These are phyloP conservation scores for Amanita exitialis DNA, from an alignment of 768 basidiomycete genomes.

Conservation along the genomic window DNA sequence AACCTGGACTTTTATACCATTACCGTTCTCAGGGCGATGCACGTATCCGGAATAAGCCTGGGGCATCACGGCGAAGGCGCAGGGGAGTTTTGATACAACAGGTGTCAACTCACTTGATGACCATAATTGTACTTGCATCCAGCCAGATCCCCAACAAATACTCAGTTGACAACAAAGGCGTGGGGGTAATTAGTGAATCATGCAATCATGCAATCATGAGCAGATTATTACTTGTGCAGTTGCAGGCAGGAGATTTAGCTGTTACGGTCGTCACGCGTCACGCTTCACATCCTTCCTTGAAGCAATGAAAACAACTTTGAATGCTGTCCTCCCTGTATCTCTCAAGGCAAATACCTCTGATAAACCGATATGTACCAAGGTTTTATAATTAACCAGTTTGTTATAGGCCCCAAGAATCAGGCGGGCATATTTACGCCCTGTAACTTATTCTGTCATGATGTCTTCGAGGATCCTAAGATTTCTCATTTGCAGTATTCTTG, in stretches of 20 bases:
- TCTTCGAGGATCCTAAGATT: not conserved
- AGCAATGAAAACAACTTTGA: constrained; percentile 1
- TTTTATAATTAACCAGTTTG: not conserved
- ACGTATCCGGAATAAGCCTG: too few species aligned
- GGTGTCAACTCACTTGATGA: too few species aligned
- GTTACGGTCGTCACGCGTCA: not conserved
- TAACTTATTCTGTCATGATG: constrained; percentile 9
- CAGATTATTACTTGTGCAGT: too few species aligned
- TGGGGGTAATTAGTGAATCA: too few species aligned
- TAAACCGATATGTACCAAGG: not conserved
- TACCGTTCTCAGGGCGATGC: too few species aligned
- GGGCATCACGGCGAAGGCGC: too few species aligned
- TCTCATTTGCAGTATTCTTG: constrained; percentile 57
- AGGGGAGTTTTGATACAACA: too few species aligned
- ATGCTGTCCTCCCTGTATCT: not conserved
- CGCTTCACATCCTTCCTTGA: not conserved
- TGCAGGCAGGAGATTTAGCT: not conserved
- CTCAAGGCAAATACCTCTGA: constrained; percentile 1
- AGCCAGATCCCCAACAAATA: too few species aligned
- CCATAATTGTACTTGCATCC: too few species aligned
- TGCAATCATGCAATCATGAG: too few species aligned
- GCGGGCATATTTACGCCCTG: constrained; percentile 45
- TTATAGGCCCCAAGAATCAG: constrained; percentile 32
- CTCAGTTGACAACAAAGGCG: too few species aligned
- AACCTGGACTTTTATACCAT: too few species aligned